Conservation (phyloP, 768 basidiomycete genomes). For the Leccinum truebloodii region DNA sequence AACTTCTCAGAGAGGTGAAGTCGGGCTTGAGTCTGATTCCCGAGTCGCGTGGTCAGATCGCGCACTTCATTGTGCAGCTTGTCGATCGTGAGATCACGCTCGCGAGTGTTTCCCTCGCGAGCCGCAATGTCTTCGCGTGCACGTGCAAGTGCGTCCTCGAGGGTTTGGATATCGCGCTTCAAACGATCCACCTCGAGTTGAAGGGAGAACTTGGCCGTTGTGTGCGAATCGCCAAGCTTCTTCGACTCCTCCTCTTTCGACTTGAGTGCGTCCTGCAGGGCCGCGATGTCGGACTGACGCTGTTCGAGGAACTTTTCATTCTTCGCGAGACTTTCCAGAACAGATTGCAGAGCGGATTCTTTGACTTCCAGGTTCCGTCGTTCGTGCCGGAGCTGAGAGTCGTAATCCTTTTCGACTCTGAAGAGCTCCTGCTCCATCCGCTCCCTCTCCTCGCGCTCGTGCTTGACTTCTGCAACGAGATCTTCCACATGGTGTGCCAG, state of each 20-base stretch:
- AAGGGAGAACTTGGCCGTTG: constrained; percentile 79
- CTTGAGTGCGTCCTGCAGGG: constrained; percentile 73
- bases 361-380: constrained; percentile 69
- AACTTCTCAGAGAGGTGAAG: constrained; percentile 89
- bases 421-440: constrained; percentile 55
- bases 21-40: constrained; percentile 83
- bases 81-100: constrained; percentile 74
- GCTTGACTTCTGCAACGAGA: constrained; percentile 60
- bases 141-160: constrained; percentile 77
- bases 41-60: constrained; percentile 76
- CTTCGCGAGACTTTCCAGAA: constrained; percentile 63
- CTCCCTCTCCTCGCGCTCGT: constrained; percentile 59
- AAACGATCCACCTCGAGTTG: constrained; percentile 89
- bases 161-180: constrained; percentile 77
- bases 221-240: constrained; percentile 80
- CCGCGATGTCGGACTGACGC: constrained; percentile 73
- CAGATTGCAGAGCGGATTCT: constrained; percentile 63
- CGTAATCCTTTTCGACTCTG: constrained; percentile 60
- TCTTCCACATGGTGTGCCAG: constrained; percentile 74
- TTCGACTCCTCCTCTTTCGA: constrained; percentile 74
- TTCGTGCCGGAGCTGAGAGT: constrained; percentile 58
- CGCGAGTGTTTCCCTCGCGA: constrained; percentile 62
- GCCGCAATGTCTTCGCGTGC: constrained; percentile 69
- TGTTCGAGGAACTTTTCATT: constrained; percentile 63
- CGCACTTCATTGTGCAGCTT: constrained; percentile 77